These are phyloP conservation scores for Ananas comosus DNA, from an alignment of 176 grass and related monocot species.

Conservation along the genomic window DNA sequence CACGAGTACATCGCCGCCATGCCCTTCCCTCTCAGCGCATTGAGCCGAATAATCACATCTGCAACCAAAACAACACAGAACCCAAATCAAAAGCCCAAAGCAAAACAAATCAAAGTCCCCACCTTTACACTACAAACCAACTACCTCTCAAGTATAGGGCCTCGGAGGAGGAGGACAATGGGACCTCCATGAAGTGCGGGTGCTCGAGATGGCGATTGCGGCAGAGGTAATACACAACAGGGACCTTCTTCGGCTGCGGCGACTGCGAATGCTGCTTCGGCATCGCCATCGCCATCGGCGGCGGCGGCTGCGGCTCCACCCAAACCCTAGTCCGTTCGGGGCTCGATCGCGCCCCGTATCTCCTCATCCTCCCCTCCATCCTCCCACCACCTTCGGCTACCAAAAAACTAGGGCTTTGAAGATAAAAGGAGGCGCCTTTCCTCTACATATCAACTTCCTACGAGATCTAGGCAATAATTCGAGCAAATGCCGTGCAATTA, in stretches of 20 bases:
- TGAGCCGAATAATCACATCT: conserved; percentile 93
- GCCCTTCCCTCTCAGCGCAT: conserved; percentile 69
- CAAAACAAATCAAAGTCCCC: not conserved
- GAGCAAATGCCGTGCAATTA: too few relatives aligned
- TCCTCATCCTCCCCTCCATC: conserved; percentile 35
- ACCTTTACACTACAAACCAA: not conserved
- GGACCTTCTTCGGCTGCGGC: conserved; percentile 47
- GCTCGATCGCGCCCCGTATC: conserved; percentile 28
- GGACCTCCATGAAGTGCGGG: conserved; percentile 98
- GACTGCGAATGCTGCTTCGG: conserved; percentile 32
- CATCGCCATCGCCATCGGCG: conserved; percentile 17
- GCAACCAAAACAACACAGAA: conserved; percentile 18
- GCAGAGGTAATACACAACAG: conserved; percentile 92
- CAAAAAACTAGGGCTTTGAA: not conserved
- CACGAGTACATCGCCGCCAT: conserved; percentile 93
- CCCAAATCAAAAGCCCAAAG: conserved; percentile 4
- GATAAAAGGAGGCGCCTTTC: not conserved
- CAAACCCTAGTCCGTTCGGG: conserved; percentile 83
- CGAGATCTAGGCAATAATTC: too few relatives aligned
- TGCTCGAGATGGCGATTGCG: conserved; percentile 87
- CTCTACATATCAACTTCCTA: not conserved
- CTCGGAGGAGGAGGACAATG: conserved; percentile 46
- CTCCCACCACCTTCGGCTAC: not conserved
- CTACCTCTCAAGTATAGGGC: conserved; percentile 90
- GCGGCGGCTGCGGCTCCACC: conserved; percentile 52